These are phyloP conservation scores for Rubroshorea leprosula DNA, from an alignment of 345 rosid species.

Conservation along the genomic window DNA sequence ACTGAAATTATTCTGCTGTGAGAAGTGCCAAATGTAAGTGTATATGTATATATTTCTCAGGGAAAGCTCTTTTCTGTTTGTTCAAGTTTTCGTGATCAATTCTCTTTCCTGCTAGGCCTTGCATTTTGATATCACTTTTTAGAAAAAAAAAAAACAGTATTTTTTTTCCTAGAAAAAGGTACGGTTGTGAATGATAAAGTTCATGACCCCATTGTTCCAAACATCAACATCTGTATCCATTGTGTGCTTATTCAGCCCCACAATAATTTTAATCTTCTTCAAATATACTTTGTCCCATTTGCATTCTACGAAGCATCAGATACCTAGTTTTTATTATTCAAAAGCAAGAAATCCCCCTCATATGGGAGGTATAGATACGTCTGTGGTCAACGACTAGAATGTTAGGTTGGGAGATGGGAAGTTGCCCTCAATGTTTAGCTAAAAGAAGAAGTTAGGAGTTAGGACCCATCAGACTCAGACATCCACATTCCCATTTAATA, in stretches of 20 bases:
- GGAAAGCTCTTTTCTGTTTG: conserved; percentile 6
- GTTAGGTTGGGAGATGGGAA: conserved; percentile 7
- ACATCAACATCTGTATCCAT: conserved; percentile 16
- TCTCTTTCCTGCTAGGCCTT: background rate
- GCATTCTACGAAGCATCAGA: background rate
- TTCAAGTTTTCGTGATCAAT: background rate
- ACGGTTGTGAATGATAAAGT: background rate
- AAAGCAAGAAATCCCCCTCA: no score
- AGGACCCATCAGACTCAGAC: conserved; percentile 17
- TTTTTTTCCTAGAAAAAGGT: conserved; percentile 3
- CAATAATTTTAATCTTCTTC: conserved; percentile 15
- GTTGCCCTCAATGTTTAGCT: conserved; percentile 4
- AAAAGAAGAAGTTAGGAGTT: background rate
- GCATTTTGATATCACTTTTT: conserved; percentile 4
- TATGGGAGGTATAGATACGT: background rate
- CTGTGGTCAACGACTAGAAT: conserved; percentile 8
- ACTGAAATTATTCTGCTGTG: background rate
- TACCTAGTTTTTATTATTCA: background rate
- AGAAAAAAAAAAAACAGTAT: background rate
- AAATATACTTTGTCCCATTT: conserved; percentile 7
- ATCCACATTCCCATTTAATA: conserved; percentile 9
- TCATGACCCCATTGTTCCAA: conserved; percentile 11
- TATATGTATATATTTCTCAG: background rate
- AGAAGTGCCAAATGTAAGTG: conserved; percentile 9
- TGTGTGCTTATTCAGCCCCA: conserved; percentile 10